Percentiles rank a stretch among this genome's conserved stretches.
phyloP scores from a whole-genome alignment of 2,329 filamentous ascomycete genomes.

The Harringtonia lauricola region DNA sequence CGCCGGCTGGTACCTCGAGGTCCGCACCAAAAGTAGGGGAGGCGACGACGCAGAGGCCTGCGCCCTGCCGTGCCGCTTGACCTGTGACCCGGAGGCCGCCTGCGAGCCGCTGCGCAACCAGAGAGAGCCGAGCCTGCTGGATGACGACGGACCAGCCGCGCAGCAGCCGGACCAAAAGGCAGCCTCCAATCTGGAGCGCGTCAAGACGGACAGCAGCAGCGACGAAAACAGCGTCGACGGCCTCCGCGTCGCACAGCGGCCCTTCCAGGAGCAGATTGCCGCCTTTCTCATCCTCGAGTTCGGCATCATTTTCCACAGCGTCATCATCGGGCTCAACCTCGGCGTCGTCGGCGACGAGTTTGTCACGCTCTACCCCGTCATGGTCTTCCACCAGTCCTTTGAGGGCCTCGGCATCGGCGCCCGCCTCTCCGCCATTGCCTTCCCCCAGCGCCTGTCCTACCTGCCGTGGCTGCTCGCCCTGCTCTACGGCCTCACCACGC shows the following conservation, averaged over 20 bases:
- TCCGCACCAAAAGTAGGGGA: constrained; percentile 32
- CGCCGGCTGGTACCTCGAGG: constrained; percentile 63
- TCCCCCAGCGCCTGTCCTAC: constrained; percentile 51
- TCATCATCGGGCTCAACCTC: constrained; percentile 84
- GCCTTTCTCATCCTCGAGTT: constrained; percentile 85
- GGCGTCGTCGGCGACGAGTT: constrained; percentile 47
- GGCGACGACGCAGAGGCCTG: constrained; percentile 36
- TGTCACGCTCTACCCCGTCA: constrained; percentile 49
- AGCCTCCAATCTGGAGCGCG: constrained; percentile 27
- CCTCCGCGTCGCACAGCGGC: too few relatives aligned
- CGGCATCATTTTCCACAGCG: constrained; percentile 86
- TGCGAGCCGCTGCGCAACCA: too few relatives aligned
- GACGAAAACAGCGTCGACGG: constrained; percentile 20
- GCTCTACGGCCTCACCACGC: constrained; percentile 70
- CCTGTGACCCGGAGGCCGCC: constrained; percentile 1
- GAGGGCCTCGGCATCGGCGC: constrained; percentile 88
- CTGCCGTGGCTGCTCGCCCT: constrained; percentile 66
- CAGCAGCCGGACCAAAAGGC: too few relatives aligned
- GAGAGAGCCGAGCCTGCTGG: too few relatives aligned
- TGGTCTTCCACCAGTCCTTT: constrained; percentile 87
- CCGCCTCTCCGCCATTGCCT: constrained; percentile 57
- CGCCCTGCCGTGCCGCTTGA: constrained; percentile 24
- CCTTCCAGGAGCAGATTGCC: constrained; percentile 30
- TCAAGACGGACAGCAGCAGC: constrained; percentile 11
- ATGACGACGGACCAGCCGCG: too few relatives aligned